Base-by-base conservation (phyloP, 2,329 filamentous ascomycete genomes). In the Ilyonectria destructans region DNA sequence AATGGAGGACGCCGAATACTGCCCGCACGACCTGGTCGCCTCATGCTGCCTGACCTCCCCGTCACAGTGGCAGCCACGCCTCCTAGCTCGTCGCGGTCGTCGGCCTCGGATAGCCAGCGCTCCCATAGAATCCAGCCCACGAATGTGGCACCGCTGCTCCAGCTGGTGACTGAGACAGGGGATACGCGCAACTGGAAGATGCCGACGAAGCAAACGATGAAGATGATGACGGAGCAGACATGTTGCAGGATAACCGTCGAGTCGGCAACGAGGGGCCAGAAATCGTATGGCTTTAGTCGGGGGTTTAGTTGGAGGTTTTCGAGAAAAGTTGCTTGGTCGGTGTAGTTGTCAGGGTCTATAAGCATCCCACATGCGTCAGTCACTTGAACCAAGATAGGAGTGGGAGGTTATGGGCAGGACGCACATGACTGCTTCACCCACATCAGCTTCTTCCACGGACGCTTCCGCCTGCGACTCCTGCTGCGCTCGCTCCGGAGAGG, bases 201-300 rank as follows among this genome's bases (percentile, higher is more conserved):
- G 60, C 91, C 94, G 17, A 95, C 91, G 79, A 99, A 99, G 81
- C 93, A 97, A 72, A 96, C 95, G 69, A 97, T 89, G 78, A 98
- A 99, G 64, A 99, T 96, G 61, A 93, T 93, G 68, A 98, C 95
- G 8, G 94, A 97, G 80, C 94, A 97, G 56, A 98, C 93, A 80
- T 99, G 96, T 81, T 99, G 96, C 19, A 98, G 93, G 73, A 99
- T 98, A 67, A 98, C 94, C 3, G 96, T 98, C 15, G 94, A 96
- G 80, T 98, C 96, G 65, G 94, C 93, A 58, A 98, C 95, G 37
- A 99, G 87, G 9, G 95, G 94, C 96, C 96, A 99, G 82, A 99
- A 99, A 78, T 98, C 95, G 81, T 99, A 99, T 0, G 96, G 96
- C 73, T 96, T 92, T 59, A 98, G 88, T 46, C 95, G 91, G 5